phyloP scores from a whole-genome alignment of 176 grass and related monocot genomes.

The Hyparrhenia diplandra region DNA sequence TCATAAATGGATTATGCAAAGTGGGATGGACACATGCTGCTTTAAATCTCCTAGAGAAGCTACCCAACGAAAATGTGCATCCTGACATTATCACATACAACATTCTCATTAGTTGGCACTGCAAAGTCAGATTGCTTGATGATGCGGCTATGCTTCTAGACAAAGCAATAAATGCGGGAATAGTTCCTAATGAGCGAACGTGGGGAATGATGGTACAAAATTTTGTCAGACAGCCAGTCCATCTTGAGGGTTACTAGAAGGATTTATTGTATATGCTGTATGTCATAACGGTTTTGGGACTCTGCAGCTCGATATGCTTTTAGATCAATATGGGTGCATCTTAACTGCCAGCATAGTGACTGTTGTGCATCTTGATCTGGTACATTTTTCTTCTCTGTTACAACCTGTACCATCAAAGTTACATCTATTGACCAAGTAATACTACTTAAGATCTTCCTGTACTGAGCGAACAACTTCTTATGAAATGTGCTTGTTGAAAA shows the following conservation, averaged over 20 bases:
- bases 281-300: neutral
- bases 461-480: neutral
- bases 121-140: slow-evolving; percentile 74
- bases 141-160: slow-evolving; percentile 63
- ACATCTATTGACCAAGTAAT: neutral
- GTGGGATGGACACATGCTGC: slow-evolving; percentile 72
- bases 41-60: slow-evolving; percentile 81
- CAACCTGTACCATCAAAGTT: slow-evolving; percentile 4
- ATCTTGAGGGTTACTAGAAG: slow-evolving; percentile 28
- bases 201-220: slow-evolving; percentile 78
- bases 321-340: slow-evolving; percentile 4
- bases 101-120: slow-evolving; percentile 96
- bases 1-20: slow-evolving; percentile 89
- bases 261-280: slow-evolving; percentile 18
- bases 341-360: neutral
- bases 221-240: slow-evolving; percentile 43
- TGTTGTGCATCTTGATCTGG: neutral
- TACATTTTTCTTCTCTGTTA: slow-evolving; percentile 27
- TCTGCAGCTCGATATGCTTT: neutral
- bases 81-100: slow-evolving; percentile 88
- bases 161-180: slow-evolving; percentile 46
- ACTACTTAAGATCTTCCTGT: neutral
- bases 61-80: slow-evolving; percentile 59
- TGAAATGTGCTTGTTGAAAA: neutral
- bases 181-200: slow-evolving; percentile 58